These are phyloP conservation scores for Sugiyamaella smithiae DNA, from an alignment of 805 yeast genomes.

Conservation along the genomic window DNA sequence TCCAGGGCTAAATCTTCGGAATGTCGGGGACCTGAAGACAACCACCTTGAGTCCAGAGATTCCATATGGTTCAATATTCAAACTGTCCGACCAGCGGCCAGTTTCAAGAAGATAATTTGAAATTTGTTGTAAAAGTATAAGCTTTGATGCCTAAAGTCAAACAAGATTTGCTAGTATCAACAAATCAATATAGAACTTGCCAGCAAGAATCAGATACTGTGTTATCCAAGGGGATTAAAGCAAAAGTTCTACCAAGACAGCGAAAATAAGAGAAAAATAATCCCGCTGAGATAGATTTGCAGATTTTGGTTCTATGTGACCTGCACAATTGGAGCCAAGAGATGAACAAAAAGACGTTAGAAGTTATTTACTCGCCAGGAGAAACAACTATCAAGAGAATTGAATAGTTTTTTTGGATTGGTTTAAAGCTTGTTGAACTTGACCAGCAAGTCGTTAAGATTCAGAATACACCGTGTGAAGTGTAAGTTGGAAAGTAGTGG, in stretches of 20 bases:
- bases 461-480: constrained; percentile 1
- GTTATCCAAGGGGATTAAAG: no score
- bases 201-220: not conserved
- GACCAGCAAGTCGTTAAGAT: constrained; percentile 23
- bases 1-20: constrained; percentile 1
- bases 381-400: not conserved
- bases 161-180: not conserved
- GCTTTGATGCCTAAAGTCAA: not conserved
- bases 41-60: constrained; percentile 13
- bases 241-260: no score
- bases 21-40: constrained; percentile 7
- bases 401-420: constrained; percentile 10
- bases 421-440: constrained; percentile 16
- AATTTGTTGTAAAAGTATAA: no score
- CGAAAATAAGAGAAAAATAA: no score
- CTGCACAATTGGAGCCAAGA: not conserved
- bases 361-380: not conserved
- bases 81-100: constrained; percentile 13
- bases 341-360: not conserved
- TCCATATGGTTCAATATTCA: constrained; percentile 8
- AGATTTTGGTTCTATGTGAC: no score
- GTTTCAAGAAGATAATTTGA: not conserved
- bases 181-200: not conserved
- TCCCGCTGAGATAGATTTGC: no score
- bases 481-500: constrained; percentile 6